These are phyloP conservation scores for Beauveria sp. DNA, from an alignment of 2,329 filamentous ascomycete genomes.

Conservation along the genomic window DNA sequence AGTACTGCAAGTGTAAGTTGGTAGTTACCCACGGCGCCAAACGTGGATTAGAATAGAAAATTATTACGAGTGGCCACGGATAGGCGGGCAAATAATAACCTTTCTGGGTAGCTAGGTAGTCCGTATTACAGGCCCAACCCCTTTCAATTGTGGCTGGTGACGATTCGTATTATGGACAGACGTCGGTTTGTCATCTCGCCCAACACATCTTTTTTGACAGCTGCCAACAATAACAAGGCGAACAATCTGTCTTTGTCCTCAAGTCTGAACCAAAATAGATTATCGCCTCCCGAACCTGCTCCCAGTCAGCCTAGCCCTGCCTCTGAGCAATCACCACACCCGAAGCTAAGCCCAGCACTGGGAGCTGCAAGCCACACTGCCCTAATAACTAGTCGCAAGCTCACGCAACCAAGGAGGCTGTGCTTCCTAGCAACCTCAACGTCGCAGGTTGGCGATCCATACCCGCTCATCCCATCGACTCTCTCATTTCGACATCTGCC, in stretches of 20 bases:
- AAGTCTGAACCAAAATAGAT: background rate
- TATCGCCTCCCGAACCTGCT: background rate
- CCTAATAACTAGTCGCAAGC: conserved; percentile 1
- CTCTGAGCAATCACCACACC: conserved; percentile 1
- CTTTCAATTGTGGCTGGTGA: conserved; percentile 7
- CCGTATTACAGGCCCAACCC: background rate
- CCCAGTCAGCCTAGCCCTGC: background rate
- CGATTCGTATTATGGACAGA: background rate
- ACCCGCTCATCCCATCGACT: background rate
- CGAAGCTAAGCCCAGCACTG: background rate
- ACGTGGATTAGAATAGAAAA: background rate
- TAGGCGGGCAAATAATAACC: background rate
- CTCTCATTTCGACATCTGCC: background rate
- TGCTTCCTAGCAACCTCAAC: conserved; percentile 10
- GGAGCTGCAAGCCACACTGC: conserved; percentile 1
- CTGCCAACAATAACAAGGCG: background rate
- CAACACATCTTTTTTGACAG: background rate
- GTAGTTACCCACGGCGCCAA: background rate
- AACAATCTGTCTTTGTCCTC: background rate
- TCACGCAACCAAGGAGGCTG: conserved; percentile 12
- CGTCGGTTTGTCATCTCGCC: background rate
- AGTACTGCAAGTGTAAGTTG: background rate
- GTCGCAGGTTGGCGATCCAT: conserved; percentile 9
- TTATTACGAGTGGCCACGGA: background rate
- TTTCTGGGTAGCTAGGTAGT: background rate